Base-by-base conservation (phyloP, 768 basidiomycete species). In the Mycena venus region DNA sequence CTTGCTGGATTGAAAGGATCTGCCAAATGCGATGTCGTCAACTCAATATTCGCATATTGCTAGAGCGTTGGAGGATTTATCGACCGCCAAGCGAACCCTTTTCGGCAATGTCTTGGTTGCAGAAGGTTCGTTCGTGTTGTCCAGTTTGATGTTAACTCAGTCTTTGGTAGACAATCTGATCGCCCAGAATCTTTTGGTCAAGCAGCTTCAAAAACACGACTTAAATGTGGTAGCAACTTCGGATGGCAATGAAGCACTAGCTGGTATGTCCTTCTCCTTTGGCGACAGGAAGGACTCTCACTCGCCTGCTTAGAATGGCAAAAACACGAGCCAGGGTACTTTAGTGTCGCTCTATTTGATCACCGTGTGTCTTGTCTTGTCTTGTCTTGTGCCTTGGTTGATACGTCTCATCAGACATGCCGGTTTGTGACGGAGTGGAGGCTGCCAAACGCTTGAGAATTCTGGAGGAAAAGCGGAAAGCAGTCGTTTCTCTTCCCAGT, bases 401-500 rank as follows among this genome's bases (percentile, higher is more conserved):
- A 40, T 4, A 38, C 7, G 74, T 25, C 7, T n/a, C n/a, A n/a
- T n/a, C 61, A 94, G 93, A 94, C 77, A 94, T 94, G 93, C 93
- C 93, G 2, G 85, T 94, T 61, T 93, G 92, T 74, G 93, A 94
- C 78, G 93, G 93, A 8, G 92, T 94, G 6, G 93, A 94, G 76
- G 93, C 93, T 9, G 88, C 91, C 34, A 93, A 93, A 80, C 88
- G 90, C 60, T 60, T 94, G 32, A 88, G 93, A 49, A 74, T 87
- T 25, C 77, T 92, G 25, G 93, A 94, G 79, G 88, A 82, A 72
- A 89, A 89, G 78, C 86, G 88, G n/a, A 91, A 90, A 74, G 83
- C 85, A 5, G 78, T 86, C 5, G 79, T 87, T 17, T 79, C 86
- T 15, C 82, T 94, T 21, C 92, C 92, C 0, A 91, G 93, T 93